Conservation (phyloP, 768 basidiomycete genomes). For the Aureoboletus auriporus region DNA sequence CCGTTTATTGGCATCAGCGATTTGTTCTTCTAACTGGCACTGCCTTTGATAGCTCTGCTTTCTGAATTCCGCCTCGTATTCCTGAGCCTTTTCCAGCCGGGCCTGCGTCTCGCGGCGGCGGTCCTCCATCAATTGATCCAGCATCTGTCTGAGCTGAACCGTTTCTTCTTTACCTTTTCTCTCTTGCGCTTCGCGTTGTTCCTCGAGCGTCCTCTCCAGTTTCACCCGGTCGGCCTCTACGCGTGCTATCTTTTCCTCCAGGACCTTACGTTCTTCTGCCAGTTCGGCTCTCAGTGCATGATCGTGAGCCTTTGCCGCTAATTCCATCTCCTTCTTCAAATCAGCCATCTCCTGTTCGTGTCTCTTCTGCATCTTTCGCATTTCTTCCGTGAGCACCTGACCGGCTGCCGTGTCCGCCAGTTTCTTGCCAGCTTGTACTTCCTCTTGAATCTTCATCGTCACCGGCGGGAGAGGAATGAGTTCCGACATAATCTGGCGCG, state of each 20-base stretch:
- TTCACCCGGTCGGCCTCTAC: not conserved
- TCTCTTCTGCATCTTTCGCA: slow-evolving; percentile 38
- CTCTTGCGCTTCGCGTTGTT: not conserved
- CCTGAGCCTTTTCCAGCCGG: not conserved
- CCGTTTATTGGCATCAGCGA: not conserved
- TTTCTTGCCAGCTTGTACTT: slow-evolving; percentile 39
- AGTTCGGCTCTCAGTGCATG: not conserved
- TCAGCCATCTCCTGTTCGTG: slow-evolving; percentile 36
- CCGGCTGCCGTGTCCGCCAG: slow-evolving; percentile 44
- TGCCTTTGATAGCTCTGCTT: not conserved
- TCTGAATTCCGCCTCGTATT: not conserved
- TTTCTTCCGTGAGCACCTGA: slow-evolving; percentile 41
- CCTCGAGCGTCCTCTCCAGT: slow-evolving; percentile 1
- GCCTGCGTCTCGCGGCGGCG: not conserved
- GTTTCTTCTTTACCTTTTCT: not conserved
- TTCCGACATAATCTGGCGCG: slow-evolving; percentile 35
- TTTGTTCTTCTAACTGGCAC: not conserved
- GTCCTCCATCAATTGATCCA: not conserved
- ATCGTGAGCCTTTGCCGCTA: slow-evolving; percentile 27
- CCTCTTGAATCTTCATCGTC: slow-evolving; percentile 43
- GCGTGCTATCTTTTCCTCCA: slow-evolving; percentile 2
- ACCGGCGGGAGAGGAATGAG: slow-evolving; percentile 34
- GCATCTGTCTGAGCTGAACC: not conserved
- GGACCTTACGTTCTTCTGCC: slow-evolving; percentile 1
- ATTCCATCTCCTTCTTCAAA: slow-evolving; percentile 40